Percentiles rank a stretch among this genome's conserved stretches.
phyloP scores from a whole-genome alignment of 208 protist species.

The Acanthamoeba rhysodes region DNA sequence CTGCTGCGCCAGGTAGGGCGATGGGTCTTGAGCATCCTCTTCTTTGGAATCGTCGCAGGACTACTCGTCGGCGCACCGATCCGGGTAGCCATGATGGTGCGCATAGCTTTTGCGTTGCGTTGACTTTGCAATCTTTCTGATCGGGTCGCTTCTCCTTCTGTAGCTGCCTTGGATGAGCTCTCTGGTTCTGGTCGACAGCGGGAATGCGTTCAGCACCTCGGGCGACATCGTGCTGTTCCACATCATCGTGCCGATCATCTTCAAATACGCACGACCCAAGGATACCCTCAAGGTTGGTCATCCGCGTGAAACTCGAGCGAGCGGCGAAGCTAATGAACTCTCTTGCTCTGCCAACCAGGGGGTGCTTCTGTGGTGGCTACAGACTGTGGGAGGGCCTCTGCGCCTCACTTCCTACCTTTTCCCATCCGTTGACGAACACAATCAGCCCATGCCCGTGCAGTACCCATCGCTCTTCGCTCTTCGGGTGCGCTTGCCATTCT shows the following conservation, averaged over 20 bases:
- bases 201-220: not conserved
- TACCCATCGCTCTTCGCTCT: not conserved
- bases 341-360: not conserved
- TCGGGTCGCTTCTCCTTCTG: not conserved
- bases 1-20: not conserved
- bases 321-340: not conserved
- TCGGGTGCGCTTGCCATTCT: not conserved
- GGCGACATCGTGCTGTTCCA: not conserved
- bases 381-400: not conserved
- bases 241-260: not conserved
- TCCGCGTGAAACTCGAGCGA: not conserved
- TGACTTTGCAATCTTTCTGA: not conserved
- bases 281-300: not conserved
- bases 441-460: not conserved
- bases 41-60: not conserved
- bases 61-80: slow-evolving; percentile 6
- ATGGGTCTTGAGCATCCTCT: not conserved
- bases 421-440: not conserved
- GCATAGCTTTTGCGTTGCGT: not conserved
- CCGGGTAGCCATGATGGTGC: not conserved
- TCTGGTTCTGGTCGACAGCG: not conserved
- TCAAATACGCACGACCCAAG: slow-evolving; percentile 24
- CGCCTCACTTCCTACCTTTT: not conserved
- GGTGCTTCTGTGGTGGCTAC: not conserved
- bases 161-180: not conserved